Base-by-base conservation (phyloP, 1,284 basidiomycete species). In the Xerocomus minutiporus region DNA sequence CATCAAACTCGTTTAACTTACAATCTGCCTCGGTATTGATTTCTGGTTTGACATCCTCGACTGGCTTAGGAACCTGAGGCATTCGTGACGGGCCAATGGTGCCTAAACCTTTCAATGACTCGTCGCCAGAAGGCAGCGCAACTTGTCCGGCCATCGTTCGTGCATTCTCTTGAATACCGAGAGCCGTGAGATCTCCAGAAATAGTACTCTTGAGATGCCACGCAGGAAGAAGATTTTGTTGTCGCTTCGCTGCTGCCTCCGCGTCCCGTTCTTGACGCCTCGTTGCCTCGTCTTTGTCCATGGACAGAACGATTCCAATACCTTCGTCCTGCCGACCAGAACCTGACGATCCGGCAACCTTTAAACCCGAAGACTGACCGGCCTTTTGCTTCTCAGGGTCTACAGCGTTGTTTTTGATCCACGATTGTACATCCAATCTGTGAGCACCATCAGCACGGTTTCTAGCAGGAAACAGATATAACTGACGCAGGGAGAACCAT, bases 141-240 rank as follows among this genome's bases (percentile, higher is more conserved):
- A 59, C 57, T 40, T 66, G 67, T 35, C 57, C 59, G 5, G 66
- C 70, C 54, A 79, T 75, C 11, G 71, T 69, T 52, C 82, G 73
- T 17, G 77, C 81, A 57, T 66, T 80, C 63, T 88, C 85, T 59
- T 80, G 79, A 55, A 89, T 78, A 17, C 94, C 95, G 28, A 96
- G 76, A 17, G 91, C 86, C 0, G 95, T 97, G 57, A 91, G 74
- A 61, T 95, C 87, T 17, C 93, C 94, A 12, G 93, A 89, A 59
- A 99, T 91, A 4, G 96, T 99, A 67, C 92, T 95, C 68, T 91
- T 88, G 57, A 93, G 78, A 73, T 97, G 90, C 96, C 96, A 98
- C 8, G 86, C 79, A 0, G 96, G 96, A 43, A 99, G 73, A 0
- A 86, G 83, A 66, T 98, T 98, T 74, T 97, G 93, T 68, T 87